Base-by-base conservation (phyloP, 192 early-diverging fungal genomes). In the Polychytrium aggregatum region DNA sequence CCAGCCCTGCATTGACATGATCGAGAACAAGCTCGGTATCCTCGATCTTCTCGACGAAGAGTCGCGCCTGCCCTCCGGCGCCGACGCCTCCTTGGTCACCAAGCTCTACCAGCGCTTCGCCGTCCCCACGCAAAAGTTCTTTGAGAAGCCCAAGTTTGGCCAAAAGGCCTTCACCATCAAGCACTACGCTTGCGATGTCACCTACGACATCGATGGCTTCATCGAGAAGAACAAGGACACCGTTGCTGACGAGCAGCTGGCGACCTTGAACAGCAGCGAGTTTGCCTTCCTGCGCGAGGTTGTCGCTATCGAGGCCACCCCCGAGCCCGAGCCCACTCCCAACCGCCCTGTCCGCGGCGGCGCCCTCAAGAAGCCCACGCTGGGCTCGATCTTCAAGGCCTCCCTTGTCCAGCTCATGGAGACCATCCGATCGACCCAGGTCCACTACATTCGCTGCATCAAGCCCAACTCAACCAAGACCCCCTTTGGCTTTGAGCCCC, bases 211-310 rank as follows among this genome's bases (percentile, higher is more conserved):
- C 25, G 92, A 90, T 14, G 87, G 86, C 22, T 97, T 98, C 59
- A 72, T 97, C 46, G 96, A 98, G 59, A 98, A 98, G 72, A 98
- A 98, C 70, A 87, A 85, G 67, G 96, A 98, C 71, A 96, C 93
- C 16, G 88, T 98, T 14, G 83, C 88, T 8, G 92, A 92, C 20
- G 93, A 98, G 60, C 59, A 87, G 48, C 65, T 91, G 64, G 74
- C 74, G 25, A 59, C 89, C 26, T 69, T 97, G 50, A 82, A 85
- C 50, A 77, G 77, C 27, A 71, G 81, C 37, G 70, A 79, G 4
- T 92, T 86, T 65, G 75, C 74, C 24, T 88, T 95, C 62, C 66
- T 97, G 56, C 71, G 74, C 33, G 87, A 88, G 27, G 76, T 95
- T 9, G 60, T 95, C 40, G 65, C 71, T 24, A 81, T 71, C 55